Evolutionary conservation across 2,329 filamentous ascomycete species (phyloP).

Genomic region (Fusarium sp.): DNA sequence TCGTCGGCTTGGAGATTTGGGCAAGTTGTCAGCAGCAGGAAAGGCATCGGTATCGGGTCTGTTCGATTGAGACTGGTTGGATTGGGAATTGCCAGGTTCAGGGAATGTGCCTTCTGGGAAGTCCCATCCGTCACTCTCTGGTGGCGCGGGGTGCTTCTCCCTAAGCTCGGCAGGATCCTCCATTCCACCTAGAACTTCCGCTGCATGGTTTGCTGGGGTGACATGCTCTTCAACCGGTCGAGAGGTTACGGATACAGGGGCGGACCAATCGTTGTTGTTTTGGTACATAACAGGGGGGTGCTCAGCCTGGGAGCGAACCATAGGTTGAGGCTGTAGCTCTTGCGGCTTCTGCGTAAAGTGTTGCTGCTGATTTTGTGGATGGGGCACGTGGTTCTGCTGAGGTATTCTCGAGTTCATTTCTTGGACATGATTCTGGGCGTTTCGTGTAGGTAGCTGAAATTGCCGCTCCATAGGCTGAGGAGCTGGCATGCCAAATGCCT

Average conservation of each 20-base stretch:
- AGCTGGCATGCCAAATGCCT: constrained; percentile 60
- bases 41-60: constrained; percentile 91
- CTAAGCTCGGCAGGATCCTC: constrained; percentile 57
- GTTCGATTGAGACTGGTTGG: constrained; percentile 61
- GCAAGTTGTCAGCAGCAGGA: constrained; percentile 80
- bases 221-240: constrained; percentile 50
- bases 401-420: constrained; percentile 65
- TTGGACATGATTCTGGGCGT: constrained; percentile 67
- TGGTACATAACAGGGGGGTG: constrained; percentile 56
- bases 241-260: constrained; percentile 49
- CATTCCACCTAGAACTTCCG: constrained; percentile 53
- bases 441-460: constrained; percentile 54
- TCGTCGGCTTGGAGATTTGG: constrained; percentile 81
- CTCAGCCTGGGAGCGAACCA: constrained; percentile 65
- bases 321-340: constrained; percentile 60
- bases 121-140: constrained; percentile 85
- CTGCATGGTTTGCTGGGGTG: constrained; percentile 52
- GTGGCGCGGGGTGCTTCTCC: constrained; percentile 58
- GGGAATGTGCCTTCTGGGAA: constrained; percentile 83
- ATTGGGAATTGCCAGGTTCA: constrained; percentile 62
- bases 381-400: constrained; percentile 70
- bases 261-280: constrained; percentile 51
- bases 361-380: constrained; percentile 55
- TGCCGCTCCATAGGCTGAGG: constrained; percentile 56
- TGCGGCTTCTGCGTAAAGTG: constrained; percentile 49